Percentiles rank a stretch among this genome's conserved stretches.
Conservation (phyloP, 352 stramenopile genomes). For the Phytophthora pluvialis region DNA sequence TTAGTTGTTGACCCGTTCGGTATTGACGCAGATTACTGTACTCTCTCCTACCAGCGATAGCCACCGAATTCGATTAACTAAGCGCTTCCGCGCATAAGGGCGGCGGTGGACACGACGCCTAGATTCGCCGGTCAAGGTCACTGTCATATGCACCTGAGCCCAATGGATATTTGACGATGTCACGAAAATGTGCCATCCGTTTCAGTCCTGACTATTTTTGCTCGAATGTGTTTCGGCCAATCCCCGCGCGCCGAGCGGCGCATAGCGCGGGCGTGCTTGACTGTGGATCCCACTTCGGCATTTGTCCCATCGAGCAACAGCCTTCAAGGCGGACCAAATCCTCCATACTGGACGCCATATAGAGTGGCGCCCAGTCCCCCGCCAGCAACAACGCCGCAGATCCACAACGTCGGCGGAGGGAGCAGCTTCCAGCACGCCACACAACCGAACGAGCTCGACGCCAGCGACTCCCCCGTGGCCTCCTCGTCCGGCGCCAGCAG, state of each 20-base stretch:
- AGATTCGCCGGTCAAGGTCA: slow-evolving; percentile 5
- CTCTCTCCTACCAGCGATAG: neutral
- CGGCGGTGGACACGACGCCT: slow-evolving; percentile 16
- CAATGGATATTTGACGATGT: slow-evolving; percentile 29
- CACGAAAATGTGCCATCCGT: slow-evolving; percentile 15
- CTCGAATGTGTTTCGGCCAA: slow-evolving; percentile 22
- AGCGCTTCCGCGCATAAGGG: slow-evolving; percentile 6
- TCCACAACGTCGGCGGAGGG: slow-evolving; percentile 20
- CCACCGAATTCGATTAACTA: slow-evolving; percentile 27
- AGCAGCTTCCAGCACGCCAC: slow-evolving; percentile 16
- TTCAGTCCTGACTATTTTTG: slow-evolving; percentile 17
- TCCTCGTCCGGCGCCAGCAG: neutral
- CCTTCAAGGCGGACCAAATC: slow-evolving; percentile 26
- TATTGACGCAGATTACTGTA: too few relatives aligned
- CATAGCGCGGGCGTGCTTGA: slow-evolving; percentile 18
- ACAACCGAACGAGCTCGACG: slow-evolving; percentile 31
- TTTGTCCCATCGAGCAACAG: slow-evolving; percentile 24
- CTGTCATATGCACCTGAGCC: neutral
- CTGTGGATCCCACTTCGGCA: slow-evolving; percentile 21
- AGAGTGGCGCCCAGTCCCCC: slow-evolving; percentile 10
- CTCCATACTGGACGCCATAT: slow-evolving; percentile 27
- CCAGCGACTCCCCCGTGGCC: neutral
- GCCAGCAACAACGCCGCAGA: slow-evolving; percentile 19
- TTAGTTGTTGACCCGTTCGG: too few relatives aligned
- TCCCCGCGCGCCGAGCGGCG: neutral